Evolutionary conservation across 2,329 filamentous ascomycete genomes (phyloP), one percentile per base, ranked within the genome.

Genomic region (Fusarium transvaalense): DNA sequence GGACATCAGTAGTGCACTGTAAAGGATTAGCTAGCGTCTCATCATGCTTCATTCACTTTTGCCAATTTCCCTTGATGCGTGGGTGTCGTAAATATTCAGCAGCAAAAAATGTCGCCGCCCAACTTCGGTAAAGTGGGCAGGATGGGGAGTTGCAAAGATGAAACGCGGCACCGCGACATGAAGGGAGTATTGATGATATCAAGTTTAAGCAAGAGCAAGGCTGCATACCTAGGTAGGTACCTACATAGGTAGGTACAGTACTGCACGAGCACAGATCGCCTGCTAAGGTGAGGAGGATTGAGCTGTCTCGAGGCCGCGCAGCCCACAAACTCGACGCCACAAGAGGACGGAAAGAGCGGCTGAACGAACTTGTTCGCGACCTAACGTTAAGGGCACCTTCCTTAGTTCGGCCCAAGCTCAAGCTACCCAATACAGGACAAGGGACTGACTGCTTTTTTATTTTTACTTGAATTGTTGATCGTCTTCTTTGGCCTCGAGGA

Each of bases 81-180:
- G 41, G 17, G 25, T 41, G 47, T 41, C 21, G 27, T 47, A n/a
- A 13, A 27, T 39, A n/a, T 34, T 47, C 21, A 63, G 42, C 31
- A 48, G 32, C 17, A 45, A 27, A n/a, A 37, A 31, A 42, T 53
- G n/a, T 29, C 27, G 54, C 32, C 41, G 32, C 63, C 47, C 19
- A 63, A 57, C 60, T 37, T 57, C 60, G 58, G 59, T 38, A 64
- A 54, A 59, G 45, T 52, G 61, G 61, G 29, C 29, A 39, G 61
- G 38, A 64, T 64, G 45, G 53, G 58, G 60, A 59, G 64, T 64
- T 64, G 43, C 51, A 41, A 64, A 52, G 35, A 23, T 64, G 61
- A 64, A 64, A 52, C 61, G 35, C 31, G 60, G 29, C 45, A 64
- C 45, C 23, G 39, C 27, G 59, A 51, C 31, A 51, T 46, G 45